Evolutionary conservation across 176 grass and related monocot species (phyloP).

Genomic region (Musa schizocarpa): DNA sequence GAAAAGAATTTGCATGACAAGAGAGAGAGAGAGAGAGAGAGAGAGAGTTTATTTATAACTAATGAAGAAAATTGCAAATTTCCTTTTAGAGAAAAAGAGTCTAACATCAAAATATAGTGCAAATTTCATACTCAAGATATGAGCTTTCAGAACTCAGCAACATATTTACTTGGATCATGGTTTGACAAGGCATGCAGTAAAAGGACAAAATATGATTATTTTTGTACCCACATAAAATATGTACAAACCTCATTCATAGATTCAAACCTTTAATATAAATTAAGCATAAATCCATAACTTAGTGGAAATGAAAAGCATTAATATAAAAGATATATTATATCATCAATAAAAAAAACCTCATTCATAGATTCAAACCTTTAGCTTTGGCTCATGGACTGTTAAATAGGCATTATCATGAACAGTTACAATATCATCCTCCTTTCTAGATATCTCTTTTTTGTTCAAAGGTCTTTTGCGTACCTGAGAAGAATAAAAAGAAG

Average conservation of each 20-base stretch:
- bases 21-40: background rate
- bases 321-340: background rate
- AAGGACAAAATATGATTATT: too few species aligned
- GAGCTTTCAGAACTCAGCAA: background rate
- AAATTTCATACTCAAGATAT: background rate
- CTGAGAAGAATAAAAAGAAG: slow-evolving; percentile 18
- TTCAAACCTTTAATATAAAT: too few species aligned
- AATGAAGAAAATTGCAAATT: background rate
- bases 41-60: background rate
- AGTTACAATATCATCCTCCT: slow-evolving; percentile 54
- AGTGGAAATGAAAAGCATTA: too few species aligned
- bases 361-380: slow-evolving; percentile 38
- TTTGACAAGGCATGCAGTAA: background rate
- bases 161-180: background rate
- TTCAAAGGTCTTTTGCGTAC: slow-evolving; percentile 58
- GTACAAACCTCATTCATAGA: too few species aligned
- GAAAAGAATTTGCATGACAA: background rate
- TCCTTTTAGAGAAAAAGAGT: background rate
- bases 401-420: slow-evolving; percentile 47
- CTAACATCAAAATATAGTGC: background rate
- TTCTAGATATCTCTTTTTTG: slow-evolving; percentile 59
- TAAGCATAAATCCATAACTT: too few species aligned
- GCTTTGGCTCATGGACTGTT: slow-evolving; percentile 55
- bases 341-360: background rate
- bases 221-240: too few species aligned